Conservation (phyloP, 305 asterid genomes). For the Solanum hybrid region DNA sequence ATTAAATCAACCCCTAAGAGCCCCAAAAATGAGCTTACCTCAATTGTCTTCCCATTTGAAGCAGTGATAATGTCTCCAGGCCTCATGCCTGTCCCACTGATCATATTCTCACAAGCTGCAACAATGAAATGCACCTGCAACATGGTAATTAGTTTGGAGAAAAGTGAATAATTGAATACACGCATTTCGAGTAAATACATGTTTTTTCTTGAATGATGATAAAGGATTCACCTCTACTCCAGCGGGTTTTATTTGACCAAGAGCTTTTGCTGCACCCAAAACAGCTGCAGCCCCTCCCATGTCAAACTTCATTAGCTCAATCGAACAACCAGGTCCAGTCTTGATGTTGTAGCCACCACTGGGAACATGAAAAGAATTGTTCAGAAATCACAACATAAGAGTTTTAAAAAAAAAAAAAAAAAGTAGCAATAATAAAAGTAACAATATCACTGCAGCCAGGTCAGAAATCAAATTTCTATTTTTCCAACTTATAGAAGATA, state of each 20-base stretch:
- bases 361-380: neutral
- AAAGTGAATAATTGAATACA: neutral
- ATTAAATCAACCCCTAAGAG: neutral
- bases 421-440: neutral
- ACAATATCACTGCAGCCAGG: neutral
- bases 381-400: neutral
- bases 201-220: neutral
- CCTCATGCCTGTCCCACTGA: constrained; percentile 90
- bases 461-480: neutral
- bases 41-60: constrained; percentile 88
- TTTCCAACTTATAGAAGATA: neutral
- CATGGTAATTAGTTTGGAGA: neutral
- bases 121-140: constrained; percentile 77
- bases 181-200: neutral
- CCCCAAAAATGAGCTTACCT: constrained; percentile 29
- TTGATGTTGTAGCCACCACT: constrained; percentile 78
- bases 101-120: constrained; percentile 97
- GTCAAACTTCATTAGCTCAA: constrained; percentile 94
- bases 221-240: constrained; percentile 68
- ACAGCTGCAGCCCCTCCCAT: constrained; percentile 99
- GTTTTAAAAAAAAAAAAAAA: neutral
- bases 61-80: constrained; percentile 84
- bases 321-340: constrained; percentile 81
- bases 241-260: constrained; percentile 83
- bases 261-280: constrained; percentile 95